Evolutionary conservation across 495 filamentous ascomycete genomes (phyloP), one percentile per base, ranked within the genome.

Genomic region (Beverwykella pulmonaria): DNA sequence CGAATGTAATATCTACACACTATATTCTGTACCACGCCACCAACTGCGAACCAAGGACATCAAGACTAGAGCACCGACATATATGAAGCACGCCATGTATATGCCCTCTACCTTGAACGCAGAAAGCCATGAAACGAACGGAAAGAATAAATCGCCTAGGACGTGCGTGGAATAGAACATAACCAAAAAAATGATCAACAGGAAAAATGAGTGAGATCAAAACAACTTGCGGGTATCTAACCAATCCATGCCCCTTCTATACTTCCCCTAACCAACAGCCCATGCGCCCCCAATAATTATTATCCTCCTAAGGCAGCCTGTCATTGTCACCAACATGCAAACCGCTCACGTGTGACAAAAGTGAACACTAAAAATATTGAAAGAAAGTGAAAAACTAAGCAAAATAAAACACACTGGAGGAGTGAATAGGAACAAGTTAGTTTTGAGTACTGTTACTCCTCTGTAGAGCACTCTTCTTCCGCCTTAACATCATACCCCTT

Each of bases 401-500:
- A n/a, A 44, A 10, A n/a, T 4, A 44, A 44, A 44, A n/a, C 3
- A 44, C 6, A 44, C 6, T 15, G 15, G 15, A 44, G 17, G 39
- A 44, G 15, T 15, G 39, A n/a, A 9, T 15, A n/a, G 39, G 17
- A n/a, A 4, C 3, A n/a, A 3, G 39, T 44, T 44, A 44, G 39
- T 9, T 44, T n/a, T 44, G 39, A 44, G 5, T 44, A 4, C 15
- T 14, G 3, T 4, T n/a, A 44, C 19, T 23, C 39, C 3, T n/a
- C 6, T 23, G 26, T 25, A 26, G 14, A 15, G 25, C 9, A 14
- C 57, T 19, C 41, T 30, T 29, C 25, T 71, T 68, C 59, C 58
- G 32, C 54, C 69, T 61, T 47, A 69, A 53, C 67, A 73, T 53
- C 65, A 73, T 71, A 2, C 68, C 70, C 56, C 52, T 73, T 49